Conservation (phyloP, 345 rosid species). For the Conringia planisiliqua region DNA sequence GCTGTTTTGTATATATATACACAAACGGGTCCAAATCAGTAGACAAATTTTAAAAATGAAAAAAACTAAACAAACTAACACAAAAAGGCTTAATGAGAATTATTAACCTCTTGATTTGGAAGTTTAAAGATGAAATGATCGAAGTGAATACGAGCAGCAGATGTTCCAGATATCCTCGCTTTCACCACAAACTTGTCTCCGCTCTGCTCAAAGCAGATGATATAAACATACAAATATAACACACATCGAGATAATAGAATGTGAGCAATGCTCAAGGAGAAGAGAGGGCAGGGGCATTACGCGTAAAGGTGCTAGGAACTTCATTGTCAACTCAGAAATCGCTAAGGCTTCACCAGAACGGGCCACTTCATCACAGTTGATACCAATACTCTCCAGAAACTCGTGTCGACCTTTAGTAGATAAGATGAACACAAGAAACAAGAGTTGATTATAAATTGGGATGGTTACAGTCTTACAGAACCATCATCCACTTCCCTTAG, state of each 20-base stretch:
- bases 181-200: slow-evolving; percentile 68
- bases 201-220: slow-evolving; percentile 43
- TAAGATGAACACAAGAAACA: neutral
- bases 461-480: neutral
- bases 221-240: neutral
- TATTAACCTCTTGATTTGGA: slow-evolving; percentile 64
- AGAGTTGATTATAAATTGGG: neutral
- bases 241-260: neutral
- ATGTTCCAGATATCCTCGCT: slow-evolving; percentile 61
- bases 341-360: slow-evolving; percentile 68
- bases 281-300: slow-evolving; percentile 35
- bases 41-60: neutral
- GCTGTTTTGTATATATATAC: slow-evolving; percentile 35
- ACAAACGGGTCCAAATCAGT: neutral
- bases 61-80: neutral
- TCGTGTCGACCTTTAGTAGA: slow-evolving; percentile 67
- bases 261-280: neutral
- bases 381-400: slow-evolving; percentile 63
- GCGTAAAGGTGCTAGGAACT: slow-evolving; percentile 68
- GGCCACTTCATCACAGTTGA: slow-evolving; percentile 68
- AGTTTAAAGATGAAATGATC: slow-evolving; percentile 71
- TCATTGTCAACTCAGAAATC: slow-evolving; percentile 67
- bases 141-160: slow-evolving; percentile 69
- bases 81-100: neutral
- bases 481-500: neutral